Base-by-base conservation (phyloP, 192 early-diverging fungal species). In the Backusella parvicylindrica region DNA sequence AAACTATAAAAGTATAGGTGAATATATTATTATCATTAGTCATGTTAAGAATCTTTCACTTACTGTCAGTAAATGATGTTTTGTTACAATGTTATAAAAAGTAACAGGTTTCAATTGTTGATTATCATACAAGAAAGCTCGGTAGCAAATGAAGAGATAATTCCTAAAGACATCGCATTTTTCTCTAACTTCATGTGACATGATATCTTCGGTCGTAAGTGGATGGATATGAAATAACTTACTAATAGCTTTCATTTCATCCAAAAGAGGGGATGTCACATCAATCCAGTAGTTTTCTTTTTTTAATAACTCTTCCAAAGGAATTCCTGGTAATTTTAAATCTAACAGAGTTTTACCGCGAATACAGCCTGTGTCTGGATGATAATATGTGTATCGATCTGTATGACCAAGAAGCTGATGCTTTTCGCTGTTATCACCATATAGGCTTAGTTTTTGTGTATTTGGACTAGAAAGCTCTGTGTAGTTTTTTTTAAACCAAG, bases 101-200 rank as follows among this genome's bases (percentile, higher is more conserved):
- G 84, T 90, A 3, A 86, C 81, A 6, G 91, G 89, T 70, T 89
- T 85, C 33, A 91, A 73, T 43, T 91, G 91, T n/a, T 80, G 69
- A 23, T 88, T 83, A 65, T 93, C 87, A 50, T 84, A 86, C 75
- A 92, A 86, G 74, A 93, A 93, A 28, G 86, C 89, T 35, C 93
- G 86, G 78, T 95, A 95, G 78, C 91, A 92, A 9, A 97, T 89
- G 86, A 98, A 98, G 73, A 93, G 92, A 82, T 99, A 98, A 74
- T 93, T 85, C 7, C 83, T 72, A 76, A 92, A 97, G 3, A 90
- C 77, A 83, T 99, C 96, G 70, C 94, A 95, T 75, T 98, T 98
- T 87, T 98, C 97, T 18, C 97, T 87, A 5, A 91, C 88, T 71
- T 95, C 92, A 37, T 94, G 89, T 11, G 89, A 91, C 50, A 87